Conservation (phyloP, 2,329 filamentous ascomycete genomes). For the Aspergillus neotritici region DNA sequence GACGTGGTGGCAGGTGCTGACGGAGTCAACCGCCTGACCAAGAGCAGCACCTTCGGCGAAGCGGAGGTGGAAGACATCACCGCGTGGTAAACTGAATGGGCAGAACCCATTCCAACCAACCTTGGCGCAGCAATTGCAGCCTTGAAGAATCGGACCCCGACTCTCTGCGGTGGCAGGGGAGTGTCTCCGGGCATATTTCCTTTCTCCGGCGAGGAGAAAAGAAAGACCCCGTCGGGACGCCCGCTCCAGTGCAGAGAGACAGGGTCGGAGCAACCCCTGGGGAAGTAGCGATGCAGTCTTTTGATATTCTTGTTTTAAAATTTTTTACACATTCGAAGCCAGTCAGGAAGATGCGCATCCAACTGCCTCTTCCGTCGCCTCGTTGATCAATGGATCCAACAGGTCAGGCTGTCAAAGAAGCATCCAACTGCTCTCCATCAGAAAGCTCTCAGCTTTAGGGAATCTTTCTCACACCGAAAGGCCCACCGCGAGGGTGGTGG, state of each 20-base stretch:
- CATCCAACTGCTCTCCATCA: slow-evolving; percentile 42
- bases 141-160: slow-evolving; percentile 12
- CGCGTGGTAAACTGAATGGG: slow-evolving; percentile 61
- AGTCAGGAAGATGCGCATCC: slow-evolving; percentile 38
- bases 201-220: slow-evolving; percentile 14
- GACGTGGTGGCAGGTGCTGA: slow-evolving; percentile 44
- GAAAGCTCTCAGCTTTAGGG: slow-evolving; percentile 19
- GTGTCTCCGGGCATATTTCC: slow-evolving; percentile 1
- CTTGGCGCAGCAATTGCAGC: slow-evolving; percentile 28
- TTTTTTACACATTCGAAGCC: slow-evolving; percentile 11
- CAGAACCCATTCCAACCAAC: slow-evolving; percentile 1
- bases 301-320: slow-evolving; percentile 26
- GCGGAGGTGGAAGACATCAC: slow-evolving; percentile 95
- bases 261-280: slow-evolving; percentile 7
- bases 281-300: slow-evolving; percentile 32
- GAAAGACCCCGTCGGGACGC: background rate
- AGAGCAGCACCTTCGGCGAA: slow-evolving; percentile 90
- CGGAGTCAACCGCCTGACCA: slow-evolving; percentile 60
- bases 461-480: slow-evolving; percentile 2
- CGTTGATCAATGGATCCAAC: slow-evolving; percentile 12
- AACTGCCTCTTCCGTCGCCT: slow-evolving; percentile 37
- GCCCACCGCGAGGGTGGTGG: slow-evolving; percentile 16
- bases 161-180: slow-evolving; percentile 6
- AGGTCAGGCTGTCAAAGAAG: slow-evolving; percentile 37
- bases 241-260: too few relatives aligned